Evolutionary conservation across 192 early-diverging fungal species (phyloP).

Genomic region (Phlyctochytrium bullatum): DNA sequence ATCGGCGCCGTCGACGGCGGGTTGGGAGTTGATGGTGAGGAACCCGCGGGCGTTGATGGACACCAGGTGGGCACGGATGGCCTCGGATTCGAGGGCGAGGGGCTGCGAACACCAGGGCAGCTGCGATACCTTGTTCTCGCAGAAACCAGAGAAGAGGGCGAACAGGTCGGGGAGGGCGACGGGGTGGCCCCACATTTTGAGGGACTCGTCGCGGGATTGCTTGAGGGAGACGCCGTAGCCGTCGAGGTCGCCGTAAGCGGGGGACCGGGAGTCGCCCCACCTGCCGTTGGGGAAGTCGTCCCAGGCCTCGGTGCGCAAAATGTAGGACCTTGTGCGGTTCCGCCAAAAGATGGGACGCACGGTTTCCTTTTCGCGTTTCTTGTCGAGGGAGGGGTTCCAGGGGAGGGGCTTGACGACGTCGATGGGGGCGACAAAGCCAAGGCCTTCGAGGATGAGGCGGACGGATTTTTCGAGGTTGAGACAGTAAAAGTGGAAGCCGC

Average conservation of each 20-base stretch:
- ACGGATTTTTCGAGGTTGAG: slow-evolving; percentile 86
- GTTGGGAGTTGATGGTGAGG: slow-evolving; percentile 95
- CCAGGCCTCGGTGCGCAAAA: slow-evolving; percentile 87
- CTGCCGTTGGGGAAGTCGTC: slow-evolving; percentile 98
- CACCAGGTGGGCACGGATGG: slow-evolving; percentile 67
- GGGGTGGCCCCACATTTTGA: slow-evolving; percentile 81
- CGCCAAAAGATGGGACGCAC: slow-evolving; percentile 99
- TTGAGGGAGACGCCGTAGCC: slow-evolving; percentile 82
- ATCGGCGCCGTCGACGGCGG: slow-evolving; percentile 83
- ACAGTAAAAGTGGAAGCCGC: slow-evolving; percentile 90
- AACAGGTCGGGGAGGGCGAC: slow-evolving; percentile 63
- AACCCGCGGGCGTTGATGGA: slow-evolving; percentile 80
- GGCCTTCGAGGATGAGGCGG: slow-evolving; percentile 82
- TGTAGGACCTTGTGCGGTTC: slow-evolving; percentile 90
- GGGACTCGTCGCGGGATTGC: slow-evolving; percentile 63
- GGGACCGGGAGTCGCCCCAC: slow-evolving; percentile 96
- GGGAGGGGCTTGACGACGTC: slow-evolving; percentile 70
- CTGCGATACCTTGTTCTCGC: slow-evolving; percentile 68
- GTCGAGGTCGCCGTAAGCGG: slow-evolving; percentile 62
- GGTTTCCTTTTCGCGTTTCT: slow-evolving; percentile 87
- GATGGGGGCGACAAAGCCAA: slow-evolving; percentile 71
- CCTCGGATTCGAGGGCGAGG: slow-evolving; percentile 72
- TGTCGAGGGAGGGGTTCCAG: slow-evolving; percentile 81
- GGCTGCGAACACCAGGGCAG: slow-evolving; percentile 92
- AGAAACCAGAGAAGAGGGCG: slow-evolving; percentile 79